A percentile compares a stretch with the other conserved stretches of the same genome.
Evolutionary conservation across 495 filamentous ascomycete genomes (phyloP).

Genomic region (Hyaloscypha finlandica): DNA sequence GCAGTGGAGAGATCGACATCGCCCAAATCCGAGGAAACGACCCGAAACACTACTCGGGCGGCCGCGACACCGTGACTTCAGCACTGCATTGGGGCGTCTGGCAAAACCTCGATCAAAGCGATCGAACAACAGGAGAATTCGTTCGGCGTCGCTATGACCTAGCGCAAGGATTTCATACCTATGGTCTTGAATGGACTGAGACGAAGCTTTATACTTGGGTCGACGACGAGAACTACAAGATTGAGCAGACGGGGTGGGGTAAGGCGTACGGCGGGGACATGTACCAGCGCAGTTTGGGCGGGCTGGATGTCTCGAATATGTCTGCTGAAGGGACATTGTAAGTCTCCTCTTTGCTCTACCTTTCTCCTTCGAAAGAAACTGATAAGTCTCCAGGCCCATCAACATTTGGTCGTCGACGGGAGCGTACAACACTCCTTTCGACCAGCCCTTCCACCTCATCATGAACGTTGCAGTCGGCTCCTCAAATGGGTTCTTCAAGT

Average conservation of each 20-base stretch:
- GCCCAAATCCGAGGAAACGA: slow-evolving; percentile 27
- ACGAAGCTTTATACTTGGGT: slow-evolving; percentile 70
- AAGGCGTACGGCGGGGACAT: background rate
- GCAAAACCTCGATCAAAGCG: slow-evolving; percentile 2
- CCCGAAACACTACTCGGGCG: slow-evolving; percentile 27
- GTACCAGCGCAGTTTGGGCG: background rate
- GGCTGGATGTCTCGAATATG: slow-evolving; percentile 1
- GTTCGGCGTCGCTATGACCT: slow-evolving; percentile 23
- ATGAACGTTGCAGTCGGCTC: slow-evolving; percentile 67
- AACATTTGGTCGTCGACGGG: slow-evolving; percentile 6
- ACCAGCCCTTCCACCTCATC: slow-evolving; percentile 66
- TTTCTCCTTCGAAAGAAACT: background rate
- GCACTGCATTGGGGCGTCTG: slow-evolving; percentile 16
- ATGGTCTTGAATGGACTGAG: slow-evolving; percentile 67
- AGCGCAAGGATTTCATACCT: slow-evolving; percentile 50
- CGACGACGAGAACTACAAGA: slow-evolving; percentile 38
- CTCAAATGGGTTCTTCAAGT: slow-evolving; percentile 64
- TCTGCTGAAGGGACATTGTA: slow-evolving; percentile 1
- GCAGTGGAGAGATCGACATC: slow-evolving; percentile 39
- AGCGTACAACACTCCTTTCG: slow-evolving; percentile 58
- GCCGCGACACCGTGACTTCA: slow-evolving; percentile 13
- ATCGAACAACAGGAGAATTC: background rate
- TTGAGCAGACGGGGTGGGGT: slow-evolving; percentile 42
- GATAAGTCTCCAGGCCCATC: background rate
- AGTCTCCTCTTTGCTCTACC: background rate